Conservation (phyloP, 2,329 filamentous ascomycete species). For the Fusarium cicatricum region DNA sequence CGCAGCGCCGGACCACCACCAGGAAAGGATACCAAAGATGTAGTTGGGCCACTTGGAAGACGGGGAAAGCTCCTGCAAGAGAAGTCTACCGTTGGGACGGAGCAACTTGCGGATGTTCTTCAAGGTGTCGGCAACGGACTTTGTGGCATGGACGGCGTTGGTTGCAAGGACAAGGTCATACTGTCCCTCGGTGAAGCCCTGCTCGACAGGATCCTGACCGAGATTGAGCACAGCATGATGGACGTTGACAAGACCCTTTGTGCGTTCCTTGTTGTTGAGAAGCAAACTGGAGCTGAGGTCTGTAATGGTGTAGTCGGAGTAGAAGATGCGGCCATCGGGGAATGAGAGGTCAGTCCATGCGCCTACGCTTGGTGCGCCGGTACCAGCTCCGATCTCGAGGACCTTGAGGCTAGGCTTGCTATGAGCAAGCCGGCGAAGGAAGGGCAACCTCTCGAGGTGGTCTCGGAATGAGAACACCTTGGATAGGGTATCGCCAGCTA, state of each 20-base stretch:
- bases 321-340: conserved; percentile 15
- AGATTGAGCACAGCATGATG: conserved; percentile 41
- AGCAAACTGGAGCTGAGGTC: conserved; percentile 51
- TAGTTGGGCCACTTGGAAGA: conserved; percentile 40
- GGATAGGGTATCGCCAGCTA: conserved; percentile 42
- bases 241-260: conserved; percentile 12
- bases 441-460: conserved; percentile 31
- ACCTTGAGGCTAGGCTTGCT: conserved; percentile 47
- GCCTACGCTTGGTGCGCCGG: conserved; percentile 37
- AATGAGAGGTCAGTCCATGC: conserved; percentile 42
- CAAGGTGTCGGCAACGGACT: conserved; percentile 36
- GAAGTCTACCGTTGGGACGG: conserved; percentile 43
- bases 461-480: conserved; percentile 41
- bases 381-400: conserved; percentile 52
- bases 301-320: conserved; percentile 47
- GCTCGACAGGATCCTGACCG: conserved; percentile 9
- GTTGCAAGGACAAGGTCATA: conserved; percentile 43
- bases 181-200: conserved; percentile 25
- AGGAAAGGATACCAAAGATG: conserved; percentile 42
- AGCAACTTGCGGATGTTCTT: conserved; percentile 46
- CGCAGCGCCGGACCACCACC: conserved; percentile 49
- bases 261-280: conserved; percentile 31
- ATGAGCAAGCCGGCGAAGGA: conserved; percentile 31
- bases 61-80: conserved; percentile 43
- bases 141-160: conserved; percentile 49